Evolutionary conservation across 192 early-diverging fungal species (phyloP).

Genomic region (Rhizophlyctis rosea): DNA sequence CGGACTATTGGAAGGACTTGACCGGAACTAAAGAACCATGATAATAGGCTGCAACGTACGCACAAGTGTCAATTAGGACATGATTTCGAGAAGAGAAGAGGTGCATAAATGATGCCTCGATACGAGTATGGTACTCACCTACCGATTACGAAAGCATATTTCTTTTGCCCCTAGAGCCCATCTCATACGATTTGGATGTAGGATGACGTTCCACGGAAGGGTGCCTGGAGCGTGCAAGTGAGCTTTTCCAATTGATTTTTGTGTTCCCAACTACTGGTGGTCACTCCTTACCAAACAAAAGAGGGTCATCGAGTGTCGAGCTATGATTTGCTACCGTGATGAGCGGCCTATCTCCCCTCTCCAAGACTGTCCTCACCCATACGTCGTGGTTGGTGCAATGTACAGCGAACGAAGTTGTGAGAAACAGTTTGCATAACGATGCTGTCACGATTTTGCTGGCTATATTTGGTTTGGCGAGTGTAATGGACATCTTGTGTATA

Average conservation of each 20-base stretch:
- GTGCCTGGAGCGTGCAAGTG: conserved; percentile 11
- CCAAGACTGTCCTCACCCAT: conserved; percentile 8
- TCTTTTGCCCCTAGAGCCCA: conserved; percentile 89
- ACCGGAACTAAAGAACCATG: conserved; percentile 64
- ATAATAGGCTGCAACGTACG: conserved; percentile 16
- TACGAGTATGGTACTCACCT: not conserved
- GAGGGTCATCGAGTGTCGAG: conserved; percentile 37
- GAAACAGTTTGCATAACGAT: not conserved
- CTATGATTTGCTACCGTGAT: conserved; percentile 41
- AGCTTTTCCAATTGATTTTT: not conserved
- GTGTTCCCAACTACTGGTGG: not conserved
- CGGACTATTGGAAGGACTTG: conserved; percentile 80
- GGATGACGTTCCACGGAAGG: conserved; percentile 23
- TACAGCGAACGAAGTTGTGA: not conserved
- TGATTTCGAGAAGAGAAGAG: not conserved
- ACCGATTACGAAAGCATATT: conserved; percentile 75
- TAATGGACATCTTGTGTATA: too few relatives aligned
- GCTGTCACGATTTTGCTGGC: too few relatives aligned
- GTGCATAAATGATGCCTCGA: not conserved
- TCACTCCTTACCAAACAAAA: conserved; percentile 24
- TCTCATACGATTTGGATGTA: conserved; percentile 50
- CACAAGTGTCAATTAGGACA: too few relatives aligned
- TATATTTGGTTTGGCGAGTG: too few relatives aligned
- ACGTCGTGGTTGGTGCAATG: conserved; percentile 5
- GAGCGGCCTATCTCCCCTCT: conserved; percentile 22